Conservation (phyloP, 805 yeast genomes). For the Vanderwaltozyma tropicalis region DNA sequence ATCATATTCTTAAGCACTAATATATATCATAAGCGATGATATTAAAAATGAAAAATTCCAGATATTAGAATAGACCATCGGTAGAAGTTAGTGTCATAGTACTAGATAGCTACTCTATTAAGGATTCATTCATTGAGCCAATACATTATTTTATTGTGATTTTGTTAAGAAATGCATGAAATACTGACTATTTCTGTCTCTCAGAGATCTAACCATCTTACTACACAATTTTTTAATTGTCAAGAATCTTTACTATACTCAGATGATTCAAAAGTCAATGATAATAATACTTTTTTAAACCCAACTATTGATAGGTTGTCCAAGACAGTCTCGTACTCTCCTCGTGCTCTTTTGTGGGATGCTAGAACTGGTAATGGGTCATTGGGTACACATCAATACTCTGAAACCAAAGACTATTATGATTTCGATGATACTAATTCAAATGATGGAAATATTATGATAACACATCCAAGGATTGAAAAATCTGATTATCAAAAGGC, state of each 20-base stretch:
- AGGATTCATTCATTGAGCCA: no score
- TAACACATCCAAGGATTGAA: slow-evolving; percentile 29
- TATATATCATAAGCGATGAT: no score
- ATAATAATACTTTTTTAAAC: slow-evolving; percentile 32
- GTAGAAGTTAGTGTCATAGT: background rate
- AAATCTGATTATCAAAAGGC: slow-evolving; percentile 55
- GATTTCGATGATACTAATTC: slow-evolving; percentile 8
- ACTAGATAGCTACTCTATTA: no score
- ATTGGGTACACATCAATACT: slow-evolving; percentile 44
- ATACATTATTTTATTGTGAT: no score
- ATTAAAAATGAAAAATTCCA: no score
- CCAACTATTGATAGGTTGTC: slow-evolving; percentile 31
- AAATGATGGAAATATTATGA: slow-evolving; percentile 11
- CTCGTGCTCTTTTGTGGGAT: slow-evolving; percentile 78
- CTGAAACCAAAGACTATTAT: slow-evolving; percentile 19
- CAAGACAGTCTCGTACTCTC: slow-evolving; percentile 55
- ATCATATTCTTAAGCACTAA: no score
- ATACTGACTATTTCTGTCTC: slow-evolving; percentile 64
- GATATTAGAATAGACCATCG: no score
- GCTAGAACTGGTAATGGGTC: slow-evolving; percentile 68
- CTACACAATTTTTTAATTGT: slow-evolving; percentile 69
- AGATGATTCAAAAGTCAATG: slow-evolving; percentile 1
- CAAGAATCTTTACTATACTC: slow-evolving; percentile 59
- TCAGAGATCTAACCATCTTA: slow-evolving; percentile 62
- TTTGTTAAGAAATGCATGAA: slow-evolving; percentile 48